Base-by-base conservation (phyloP, 2,329 filamentous ascomycete species). In the Xylaria sp. region DNA sequence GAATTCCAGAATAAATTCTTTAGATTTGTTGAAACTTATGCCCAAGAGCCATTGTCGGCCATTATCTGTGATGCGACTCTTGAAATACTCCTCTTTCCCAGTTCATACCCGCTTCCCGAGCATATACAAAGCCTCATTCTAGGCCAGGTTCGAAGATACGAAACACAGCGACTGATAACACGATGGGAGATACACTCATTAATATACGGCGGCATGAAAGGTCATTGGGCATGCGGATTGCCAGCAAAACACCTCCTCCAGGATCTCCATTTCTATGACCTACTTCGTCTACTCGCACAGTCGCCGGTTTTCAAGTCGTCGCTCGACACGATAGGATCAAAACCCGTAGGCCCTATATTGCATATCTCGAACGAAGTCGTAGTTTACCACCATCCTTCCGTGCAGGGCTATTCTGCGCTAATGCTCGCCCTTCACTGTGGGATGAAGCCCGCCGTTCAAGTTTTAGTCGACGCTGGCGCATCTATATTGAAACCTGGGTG, bases 371-470 rank as follows among this genome's bases (percentile, higher is more conserved):
- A 32, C 4, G 15, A 20, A 8, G 7, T 3, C 10, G 2, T 13
- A 1, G 6, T 15, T 34, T 12, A 5, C n/a, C 51, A 23, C 2
- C 65, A 44, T 28, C 63, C 63, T 32, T 58, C 63, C 3, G 51
- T 54, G 15, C n/a, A 55, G 4, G 58, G 54, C 20, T 63, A 61
- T 25, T 58, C 65, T 10, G 61, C 65, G 1, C 20, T 70, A 44
- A 70, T 65, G 56, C 56, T 68, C 39, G 68, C 68, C 18, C 65
- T 68, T 23, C 56, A 65, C 20, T 65, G 56, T 28, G 65, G 68
- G 18, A 68, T 70, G 68, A 52, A 46, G 2, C 68, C 65, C 9
- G 68, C 65, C 18, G 68, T 65, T n/a, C 48, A 63, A 28, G 58
- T 70, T 28, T 50, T 70, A 41, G 65, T 59, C 6, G 65, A 65